Evolutionary conservation across 2,329 filamentous ascomycete species (phyloP).

Genomic region (Fusarium compactum): DNA sequence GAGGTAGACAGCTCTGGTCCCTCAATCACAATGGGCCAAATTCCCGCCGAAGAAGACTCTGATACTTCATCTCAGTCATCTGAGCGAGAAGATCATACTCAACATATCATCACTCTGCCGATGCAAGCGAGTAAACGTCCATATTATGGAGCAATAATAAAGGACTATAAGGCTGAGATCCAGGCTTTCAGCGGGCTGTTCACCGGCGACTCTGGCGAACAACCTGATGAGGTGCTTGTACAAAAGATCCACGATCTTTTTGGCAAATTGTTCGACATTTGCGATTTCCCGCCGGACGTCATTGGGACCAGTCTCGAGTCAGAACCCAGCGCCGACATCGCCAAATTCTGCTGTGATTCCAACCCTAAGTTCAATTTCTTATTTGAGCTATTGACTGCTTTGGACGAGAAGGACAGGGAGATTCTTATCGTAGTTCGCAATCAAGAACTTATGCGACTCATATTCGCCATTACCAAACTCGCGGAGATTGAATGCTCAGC

Average conservation of each 20-base stretch:
- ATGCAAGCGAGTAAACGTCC: conserved; percentile 66
- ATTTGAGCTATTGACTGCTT: conserved; percentile 61
- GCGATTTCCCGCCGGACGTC: conserved; percentile 67
- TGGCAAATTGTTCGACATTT: conserved; percentile 63
- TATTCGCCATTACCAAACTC: conserved; percentile 62
- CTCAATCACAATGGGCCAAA: conserved; percentile 46
- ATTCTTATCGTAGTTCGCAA: conserved; percentile 67
- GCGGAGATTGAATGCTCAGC: conserved; percentile 54
- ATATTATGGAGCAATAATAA: conserved; percentile 64
- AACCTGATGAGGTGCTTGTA: conserved; percentile 57
- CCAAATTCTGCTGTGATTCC: conserved; percentile 66
- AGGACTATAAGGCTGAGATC: conserved; percentile 58
- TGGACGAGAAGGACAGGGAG: conserved; percentile 57
- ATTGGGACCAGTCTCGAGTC: conserved; percentile 57
- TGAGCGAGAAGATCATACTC: conserved; percentile 38
- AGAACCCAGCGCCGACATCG: conserved; percentile 57
- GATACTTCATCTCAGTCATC: conserved; percentile 37
- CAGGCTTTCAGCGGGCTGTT: conserved; percentile 60
- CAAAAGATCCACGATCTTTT: conserved; percentile 65
- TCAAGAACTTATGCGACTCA: conserved; percentile 62
- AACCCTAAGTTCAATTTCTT: conserved; percentile 73
- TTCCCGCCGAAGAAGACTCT: conserved; percentile 41
- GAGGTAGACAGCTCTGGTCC: conserved; percentile 41
- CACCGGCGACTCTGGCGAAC: conserved; percentile 52
- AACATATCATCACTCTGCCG: conserved; percentile 68